phyloP scores from a whole-genome alignment of 2,329 filamentous ascomycete genomes.

The Cladophialophora psammophila region DNA sequence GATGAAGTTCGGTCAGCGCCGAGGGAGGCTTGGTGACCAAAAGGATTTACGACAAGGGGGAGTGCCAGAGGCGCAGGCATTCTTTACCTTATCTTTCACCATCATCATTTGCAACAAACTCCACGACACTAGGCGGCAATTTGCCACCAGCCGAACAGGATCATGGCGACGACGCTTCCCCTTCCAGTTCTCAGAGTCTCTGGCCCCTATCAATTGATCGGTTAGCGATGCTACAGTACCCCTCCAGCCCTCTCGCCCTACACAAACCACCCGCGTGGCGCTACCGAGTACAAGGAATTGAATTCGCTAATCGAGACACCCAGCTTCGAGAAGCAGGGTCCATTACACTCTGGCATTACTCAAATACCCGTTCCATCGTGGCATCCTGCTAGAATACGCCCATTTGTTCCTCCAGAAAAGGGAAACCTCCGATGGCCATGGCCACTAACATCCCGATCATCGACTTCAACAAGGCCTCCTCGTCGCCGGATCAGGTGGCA shows the following conservation, averaged over 20 bases:
- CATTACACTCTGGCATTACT: background rate
- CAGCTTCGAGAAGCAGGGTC: background rate
- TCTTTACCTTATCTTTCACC: background rate
- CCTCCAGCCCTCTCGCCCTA: too few species aligned
- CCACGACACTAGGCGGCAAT: background rate
- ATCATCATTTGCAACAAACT: background rate
- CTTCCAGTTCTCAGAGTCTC: background rate
- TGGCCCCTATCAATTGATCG: conserved; percentile 4
- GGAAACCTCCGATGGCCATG: background rate
- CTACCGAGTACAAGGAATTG: background rate
- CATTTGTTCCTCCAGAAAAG: background rate
- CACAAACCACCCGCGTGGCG: too few species aligned
- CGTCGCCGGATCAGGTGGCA: conserved; percentile 24
- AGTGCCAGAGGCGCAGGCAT: background rate
- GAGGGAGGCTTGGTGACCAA: background rate
- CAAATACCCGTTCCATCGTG: background rate
- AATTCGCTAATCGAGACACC: background rate
- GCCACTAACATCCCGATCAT: conserved; percentile 27
- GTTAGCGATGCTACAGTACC: too few species aligned
- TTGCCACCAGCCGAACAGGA: background rate
- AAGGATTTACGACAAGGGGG: background rate
- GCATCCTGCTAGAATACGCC: background rate
- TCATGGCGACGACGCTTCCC: background rate
- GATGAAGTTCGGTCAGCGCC: background rate
- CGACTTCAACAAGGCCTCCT: conserved; percentile 20